These are phyloP conservation scores for Porodaedalea pini DNA, from an alignment of 1,284 basidiomycete species.

Conservation along the genomic window DNA sequence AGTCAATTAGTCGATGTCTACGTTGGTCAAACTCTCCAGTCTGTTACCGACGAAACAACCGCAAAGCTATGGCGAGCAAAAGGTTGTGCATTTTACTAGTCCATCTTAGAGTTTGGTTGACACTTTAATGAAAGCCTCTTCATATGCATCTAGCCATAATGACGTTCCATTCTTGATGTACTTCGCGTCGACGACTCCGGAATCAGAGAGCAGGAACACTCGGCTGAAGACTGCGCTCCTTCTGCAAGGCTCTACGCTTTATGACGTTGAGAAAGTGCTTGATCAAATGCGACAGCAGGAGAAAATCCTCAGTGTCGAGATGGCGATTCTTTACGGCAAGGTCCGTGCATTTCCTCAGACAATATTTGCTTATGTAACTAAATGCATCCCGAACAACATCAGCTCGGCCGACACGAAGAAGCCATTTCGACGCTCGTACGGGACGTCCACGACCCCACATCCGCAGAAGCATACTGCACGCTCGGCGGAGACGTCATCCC, in stretches of 20 bases:
- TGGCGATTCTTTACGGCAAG: slow-evolving; percentile 80
- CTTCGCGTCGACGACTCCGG: slow-evolving; percentile 66
- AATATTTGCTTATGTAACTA: not conserved
- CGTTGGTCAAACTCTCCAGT: slow-evolving; percentile 51
- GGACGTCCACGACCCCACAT: slow-evolving; percentile 66
- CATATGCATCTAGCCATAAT: slow-evolving; percentile 42
- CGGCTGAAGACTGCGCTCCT: slow-evolving; percentile 77
- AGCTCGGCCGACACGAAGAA: slow-evolving; percentile 63
- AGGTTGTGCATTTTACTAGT: slow-evolving; percentile 36
- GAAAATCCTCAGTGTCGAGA: slow-evolving; percentile 63
- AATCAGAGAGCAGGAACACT: slow-evolving; percentile 66
- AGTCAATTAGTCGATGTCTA: slow-evolving; percentile 54
- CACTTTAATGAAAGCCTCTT: slow-evolving; percentile 41
- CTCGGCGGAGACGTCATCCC: slow-evolving; percentile 70
- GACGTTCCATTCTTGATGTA: slow-evolving; percentile 52
- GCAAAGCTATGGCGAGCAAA: slow-evolving; percentile 71
- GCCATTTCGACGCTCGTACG: slow-evolving; percentile 70
- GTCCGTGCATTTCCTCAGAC: slow-evolving; percentile 38
- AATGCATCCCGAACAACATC: not conserved
- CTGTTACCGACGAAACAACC: slow-evolving; percentile 45
- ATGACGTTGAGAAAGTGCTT: slow-evolving; percentile 53
- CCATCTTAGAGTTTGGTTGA: not conserved
- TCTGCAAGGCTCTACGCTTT: slow-evolving; percentile 69
- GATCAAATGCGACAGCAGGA: slow-evolving; percentile 45
- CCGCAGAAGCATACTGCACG: slow-evolving; percentile 80